These are phyloP conservation scores for Fusarium metavorans DNA, from an alignment of 2,329 filamentous ascomycete genomes.

Conservation along the genomic window DNA sequence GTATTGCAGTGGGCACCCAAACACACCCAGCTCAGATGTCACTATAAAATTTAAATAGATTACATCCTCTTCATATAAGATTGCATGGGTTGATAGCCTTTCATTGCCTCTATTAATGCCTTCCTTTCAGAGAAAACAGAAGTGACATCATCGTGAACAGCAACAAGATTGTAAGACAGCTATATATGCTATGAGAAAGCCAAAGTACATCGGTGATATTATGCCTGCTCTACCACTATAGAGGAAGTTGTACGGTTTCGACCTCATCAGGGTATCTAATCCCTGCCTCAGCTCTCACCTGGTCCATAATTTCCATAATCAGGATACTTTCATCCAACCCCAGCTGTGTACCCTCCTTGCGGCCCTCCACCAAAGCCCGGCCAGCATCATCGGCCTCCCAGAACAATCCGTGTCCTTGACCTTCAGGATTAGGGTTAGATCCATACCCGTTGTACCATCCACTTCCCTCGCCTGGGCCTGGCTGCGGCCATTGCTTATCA, in stretches of 20 bases:
- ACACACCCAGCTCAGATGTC: too few relatives aligned
- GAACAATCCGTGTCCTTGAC: constrained; percentile 82
- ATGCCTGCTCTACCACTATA: not conserved
- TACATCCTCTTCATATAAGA: too few relatives aligned
- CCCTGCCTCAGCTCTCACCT: constrained; percentile 62
- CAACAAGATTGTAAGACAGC: not conserved
- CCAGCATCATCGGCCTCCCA: constrained; percentile 86
- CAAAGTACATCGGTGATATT: not conserved
- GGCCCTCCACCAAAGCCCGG: constrained; percentile 78
- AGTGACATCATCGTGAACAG: not conserved
- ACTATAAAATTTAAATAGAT: too few relatives aligned
- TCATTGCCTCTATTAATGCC: too few relatives aligned
- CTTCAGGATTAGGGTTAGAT: constrained; percentile 51
- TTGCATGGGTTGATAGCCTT: too few relatives aligned
- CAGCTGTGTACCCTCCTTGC: constrained; percentile 77
- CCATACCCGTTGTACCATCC: not conserved
- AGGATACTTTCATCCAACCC: constrained; percentile 61
- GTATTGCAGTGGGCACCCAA: too few relatives aligned
- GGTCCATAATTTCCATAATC: constrained; percentile 80
- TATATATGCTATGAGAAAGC: not conserved
- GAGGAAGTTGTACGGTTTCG: not conserved
- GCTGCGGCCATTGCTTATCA: constrained; percentile 58
- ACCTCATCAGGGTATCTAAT: constrained; percentile 60
- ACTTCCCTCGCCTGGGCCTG: not conserved
- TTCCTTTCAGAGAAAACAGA: too few relatives aligned